These are phyloP conservation scores for Diaporthe citrichinensis DNA, from an alignment of 2,329 filamentous ascomycete species.

Conservation along the genomic window DNA sequence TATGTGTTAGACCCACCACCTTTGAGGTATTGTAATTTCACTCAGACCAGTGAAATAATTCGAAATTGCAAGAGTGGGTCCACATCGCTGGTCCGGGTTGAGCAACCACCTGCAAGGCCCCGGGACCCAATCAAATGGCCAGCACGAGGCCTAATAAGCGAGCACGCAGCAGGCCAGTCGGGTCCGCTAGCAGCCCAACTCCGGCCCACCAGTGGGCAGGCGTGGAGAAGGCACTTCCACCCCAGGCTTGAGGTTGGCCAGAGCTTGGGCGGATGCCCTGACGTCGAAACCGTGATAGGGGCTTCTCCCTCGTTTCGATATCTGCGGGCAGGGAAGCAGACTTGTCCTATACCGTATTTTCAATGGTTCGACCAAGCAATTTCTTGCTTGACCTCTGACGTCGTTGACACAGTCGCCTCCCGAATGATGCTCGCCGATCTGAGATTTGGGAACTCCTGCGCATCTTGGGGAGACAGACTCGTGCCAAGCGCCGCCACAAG, in stretches of 20 bases:
- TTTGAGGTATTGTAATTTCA: not conserved
- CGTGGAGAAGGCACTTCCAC: not conserved
- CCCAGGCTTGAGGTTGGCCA: slow-evolving; percentile 15
- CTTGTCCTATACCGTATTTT: not conserved
- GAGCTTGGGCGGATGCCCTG: slow-evolving; percentile 1
- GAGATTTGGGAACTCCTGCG: slow-evolving; percentile 27
- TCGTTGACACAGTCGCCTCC: slow-evolving; percentile 24
- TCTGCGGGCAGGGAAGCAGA: slow-evolving; percentile 6
- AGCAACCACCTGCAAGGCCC: not conserved
- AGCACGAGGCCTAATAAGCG: not conserved
- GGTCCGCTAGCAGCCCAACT: not conserved
- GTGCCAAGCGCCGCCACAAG: slow-evolving; percentile 18
- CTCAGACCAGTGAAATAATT: not conserved
- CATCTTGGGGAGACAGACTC: not conserved
- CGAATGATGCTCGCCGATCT: slow-evolving; percentile 2
- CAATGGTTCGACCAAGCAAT: slow-evolving; percentile 12
- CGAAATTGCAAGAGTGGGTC: too few relatives aligned
- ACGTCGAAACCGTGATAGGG: slow-evolving; percentile 33
- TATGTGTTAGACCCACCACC: not conserved
- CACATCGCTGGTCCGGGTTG: too few relatives aligned
- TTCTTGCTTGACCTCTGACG: slow-evolving; percentile 22
- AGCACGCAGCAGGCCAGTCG: not conserved
- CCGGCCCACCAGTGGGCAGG: not conserved
- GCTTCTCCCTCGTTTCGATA: slow-evolving; percentile 15
- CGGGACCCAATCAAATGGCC: slow-evolving; percentile 9